Evolutionary conservation across 2,329 filamentous ascomycete genomes (phyloP).

Genomic region (Elsinoe necatrix): DNA sequence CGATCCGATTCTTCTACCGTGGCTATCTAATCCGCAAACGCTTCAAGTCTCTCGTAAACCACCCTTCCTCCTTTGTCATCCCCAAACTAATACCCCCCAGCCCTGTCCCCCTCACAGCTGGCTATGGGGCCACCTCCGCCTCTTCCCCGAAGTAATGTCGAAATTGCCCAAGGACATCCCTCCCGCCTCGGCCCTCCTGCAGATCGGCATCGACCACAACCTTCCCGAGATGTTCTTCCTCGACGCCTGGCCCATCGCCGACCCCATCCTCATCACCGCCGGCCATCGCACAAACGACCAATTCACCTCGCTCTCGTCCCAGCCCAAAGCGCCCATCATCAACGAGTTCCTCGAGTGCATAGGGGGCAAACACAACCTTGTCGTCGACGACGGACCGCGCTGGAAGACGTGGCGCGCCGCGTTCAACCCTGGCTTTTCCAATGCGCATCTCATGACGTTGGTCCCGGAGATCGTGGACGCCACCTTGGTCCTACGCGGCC

Average conservation of each 20-base stretch:
- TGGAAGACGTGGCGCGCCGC: slow-evolving; percentile 39
- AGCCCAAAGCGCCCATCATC: slow-evolving; percentile 30
- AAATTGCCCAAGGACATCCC: background rate
- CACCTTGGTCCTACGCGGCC: slow-evolving; percentile 26
- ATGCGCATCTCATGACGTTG: slow-evolving; percentile 33
- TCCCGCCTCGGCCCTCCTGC: slow-evolving; percentile 22
- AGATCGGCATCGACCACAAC: slow-evolving; percentile 31
- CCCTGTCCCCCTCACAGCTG: slow-evolving; percentile 11
- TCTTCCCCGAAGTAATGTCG: background rate
- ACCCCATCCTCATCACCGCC: slow-evolving; percentile 30
- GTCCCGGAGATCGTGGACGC: slow-evolving; percentile 33
- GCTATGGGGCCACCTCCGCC: slow-evolving; percentile 10
- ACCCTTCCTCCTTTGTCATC: background rate
- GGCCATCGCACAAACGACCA: slow-evolving; percentile 34
- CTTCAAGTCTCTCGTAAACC: background rate
- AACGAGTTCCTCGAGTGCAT: slow-evolving; percentile 29
- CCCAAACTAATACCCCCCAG: background rate
- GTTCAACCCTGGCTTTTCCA: slow-evolving; percentile 37
- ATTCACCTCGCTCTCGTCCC: slow-evolving; percentile 28
- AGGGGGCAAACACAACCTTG: slow-evolving; percentile 31
- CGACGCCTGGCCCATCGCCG: slow-evolving; percentile 37
- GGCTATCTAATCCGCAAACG: slow-evolving; percentile 11
- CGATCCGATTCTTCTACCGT: background rate
- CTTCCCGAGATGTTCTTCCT: slow-evolving; percentile 36
- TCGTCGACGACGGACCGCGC: slow-evolving; percentile 30